phyloP scores from a whole-genome alignment of 2,329 filamentous ascomycete species.

The Hortaea sp. region DNA sequence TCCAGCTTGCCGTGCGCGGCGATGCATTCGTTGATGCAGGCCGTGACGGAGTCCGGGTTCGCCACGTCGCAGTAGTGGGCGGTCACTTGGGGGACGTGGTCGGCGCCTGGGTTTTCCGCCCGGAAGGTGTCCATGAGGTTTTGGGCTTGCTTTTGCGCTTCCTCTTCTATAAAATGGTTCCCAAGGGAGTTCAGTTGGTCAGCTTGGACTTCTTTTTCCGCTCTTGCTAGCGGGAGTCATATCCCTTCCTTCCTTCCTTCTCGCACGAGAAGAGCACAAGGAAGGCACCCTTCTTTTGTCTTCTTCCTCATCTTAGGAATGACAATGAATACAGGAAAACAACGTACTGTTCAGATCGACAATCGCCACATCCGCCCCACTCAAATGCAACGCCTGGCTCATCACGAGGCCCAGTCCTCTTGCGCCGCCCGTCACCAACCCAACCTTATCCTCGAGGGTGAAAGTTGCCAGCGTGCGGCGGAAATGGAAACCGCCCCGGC shows the following conservation, averaged over 20 bases:
- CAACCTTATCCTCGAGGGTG: slow-evolving; percentile 74
- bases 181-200: background rate
- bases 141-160: slow-evolving; percentile 67
- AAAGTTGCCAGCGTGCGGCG: slow-evolving; percentile 79
- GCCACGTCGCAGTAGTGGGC: slow-evolving; percentile 86
- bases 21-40: slow-evolving; percentile 61
- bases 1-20: slow-evolving; percentile 68
- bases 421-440: slow-evolving; percentile 81
- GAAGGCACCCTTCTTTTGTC: too few relatives aligned
- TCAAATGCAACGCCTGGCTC: slow-evolving; percentile 81
- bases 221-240: background rate
- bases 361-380: slow-evolving; percentile 79
- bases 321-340: background rate
- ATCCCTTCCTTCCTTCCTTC: too few relatives aligned
- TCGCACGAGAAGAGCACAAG: too few relatives aligned
- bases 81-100: slow-evolving; percentile 70
- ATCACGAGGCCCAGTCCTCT: slow-evolving; percentile 84
- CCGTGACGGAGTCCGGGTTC: slow-evolving; percentile 65
- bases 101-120: slow-evolving; percentile 66
- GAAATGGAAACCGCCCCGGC: slow-evolving; percentile 69
- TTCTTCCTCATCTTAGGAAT: background rate
- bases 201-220: background rate
- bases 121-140: slow-evolving; percentile 66
- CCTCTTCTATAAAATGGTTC: slow-evolving; percentile 52
- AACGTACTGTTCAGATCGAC: slow-evolving; percentile 82